Percentiles rank a stretch among this genome's conserved stretches.
Evolutionary conservation across 2,329 filamentous ascomycete genomes (phyloP).

Genomic region (Hortaea werneckii): DNA sequence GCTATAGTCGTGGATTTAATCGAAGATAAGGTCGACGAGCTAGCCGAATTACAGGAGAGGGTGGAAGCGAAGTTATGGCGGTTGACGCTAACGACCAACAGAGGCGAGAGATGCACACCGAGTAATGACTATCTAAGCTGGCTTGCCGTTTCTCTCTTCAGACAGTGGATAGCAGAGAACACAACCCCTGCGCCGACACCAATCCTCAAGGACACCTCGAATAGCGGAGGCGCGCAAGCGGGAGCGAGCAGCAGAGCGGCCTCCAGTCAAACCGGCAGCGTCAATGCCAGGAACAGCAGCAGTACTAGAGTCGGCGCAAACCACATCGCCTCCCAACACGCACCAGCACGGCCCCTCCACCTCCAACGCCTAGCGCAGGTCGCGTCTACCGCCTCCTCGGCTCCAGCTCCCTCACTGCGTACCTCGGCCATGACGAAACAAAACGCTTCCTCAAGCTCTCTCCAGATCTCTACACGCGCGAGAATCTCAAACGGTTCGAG

Average conservation of each 20-base stretch:
- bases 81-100: conserved; percentile 63
- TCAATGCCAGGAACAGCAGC: too few relatives aligned
- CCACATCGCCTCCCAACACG: conserved; percentile 22
- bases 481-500: conserved; percentile 80
- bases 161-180: conserved; percentile 88
- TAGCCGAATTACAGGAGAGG: conserved; percentile 70
- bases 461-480: conserved; percentile 68
- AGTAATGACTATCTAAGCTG: conserved; percentile 76
- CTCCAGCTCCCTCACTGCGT: conserved; percentile 47
- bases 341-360: conserved; percentile 20
- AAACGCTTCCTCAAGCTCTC: conserved; percentile 70
- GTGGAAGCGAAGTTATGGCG: conserved; percentile 76
- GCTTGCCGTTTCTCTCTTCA: conserved; percentile 77
- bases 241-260: conserved; percentile 4
- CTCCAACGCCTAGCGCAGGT: conserved; percentile 42
- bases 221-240: neutral
- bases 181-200: conserved; percentile 60
- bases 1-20: conserved; percentile 75
- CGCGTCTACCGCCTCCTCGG: conserved; percentile 71
- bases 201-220: conserved; percentile 31
- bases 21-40: conserved; percentile 87
- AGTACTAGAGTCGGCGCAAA: neutral
- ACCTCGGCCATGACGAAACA: conserved; percentile 75
- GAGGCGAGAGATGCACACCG: conserved; percentile 75
- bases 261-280: conserved; percentile 10